A percentile compares a stretch with the other conserved stretches of the same genome.
These are phyloP conservation scores for Pythium phragmiticola DNA, from an alignment of 352 stramenopile genomes.

Conservation along the genomic window DNA sequence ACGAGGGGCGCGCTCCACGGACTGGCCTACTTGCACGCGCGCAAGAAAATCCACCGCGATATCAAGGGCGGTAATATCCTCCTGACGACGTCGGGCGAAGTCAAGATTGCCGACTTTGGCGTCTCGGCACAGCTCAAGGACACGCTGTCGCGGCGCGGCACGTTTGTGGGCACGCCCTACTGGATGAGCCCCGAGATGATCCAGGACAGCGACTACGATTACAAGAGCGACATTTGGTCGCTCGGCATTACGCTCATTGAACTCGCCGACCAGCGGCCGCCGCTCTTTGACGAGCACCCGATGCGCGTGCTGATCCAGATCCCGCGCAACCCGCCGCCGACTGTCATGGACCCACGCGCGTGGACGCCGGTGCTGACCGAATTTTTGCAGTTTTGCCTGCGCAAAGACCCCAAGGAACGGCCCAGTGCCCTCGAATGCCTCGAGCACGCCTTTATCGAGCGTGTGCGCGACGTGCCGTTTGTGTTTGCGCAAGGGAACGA, in stretches of 20 bases:
- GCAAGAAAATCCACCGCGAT: conserved; percentile 92
- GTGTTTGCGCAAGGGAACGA: conserved; percentile 15
- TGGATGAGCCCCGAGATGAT: conserved; percentile 96
- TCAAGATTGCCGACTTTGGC: conserved; percentile 96
- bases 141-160: conserved; percentile 52
- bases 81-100: conserved; percentile 88
- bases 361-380: conserved; percentile 82
- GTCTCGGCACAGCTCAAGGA: conserved; percentile 67
- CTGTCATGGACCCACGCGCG: conserved; percentile 57
- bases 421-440: conserved; percentile 88
- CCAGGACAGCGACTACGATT: conserved; percentile 89
- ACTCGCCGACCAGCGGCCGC: conserved; percentile 89
- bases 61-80: conserved; percentile 95
- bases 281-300: conserved; percentile 88
- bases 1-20: conserved; percentile 70
- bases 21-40: conserved; percentile 83
- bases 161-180: conserved; percentile 92
- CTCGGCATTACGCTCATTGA: conserved; percentile 91
- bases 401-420: conserved; percentile 66
- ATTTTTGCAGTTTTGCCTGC: conserved; percentile 86
- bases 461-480: conserved; percentile 32
- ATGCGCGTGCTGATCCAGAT: conserved; percentile 83
- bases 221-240: conserved; percentile 90
- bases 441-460: conserved; percentile 85
- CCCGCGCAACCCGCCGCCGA: conserved; percentile 78